Conservation (phyloP, 805 yeast genomes). For the Myxozyma melibiosi region DNA sequence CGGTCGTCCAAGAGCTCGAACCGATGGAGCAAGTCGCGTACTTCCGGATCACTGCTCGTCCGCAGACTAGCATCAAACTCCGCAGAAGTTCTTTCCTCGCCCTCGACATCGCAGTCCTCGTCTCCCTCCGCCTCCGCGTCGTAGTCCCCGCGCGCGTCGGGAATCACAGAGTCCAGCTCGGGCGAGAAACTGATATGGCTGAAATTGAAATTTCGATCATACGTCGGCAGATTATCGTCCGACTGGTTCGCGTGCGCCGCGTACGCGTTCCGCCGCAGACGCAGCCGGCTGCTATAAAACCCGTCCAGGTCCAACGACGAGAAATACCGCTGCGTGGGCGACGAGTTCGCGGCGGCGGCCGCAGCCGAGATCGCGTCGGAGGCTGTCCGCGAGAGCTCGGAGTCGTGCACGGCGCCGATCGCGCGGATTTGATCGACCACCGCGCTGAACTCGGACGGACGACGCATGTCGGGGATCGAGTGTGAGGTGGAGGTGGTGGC, state of each 20-base stretch:
- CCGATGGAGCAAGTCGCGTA: slow-evolving; percentile 11
- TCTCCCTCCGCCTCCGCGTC: too few relatives aligned
- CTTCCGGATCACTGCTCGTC: slow-evolving; percentile 5
- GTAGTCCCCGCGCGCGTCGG: too few relatives aligned
- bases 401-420: slow-evolving; percentile 22
- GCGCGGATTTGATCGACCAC: slow-evolving; percentile 24
- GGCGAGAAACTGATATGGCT: slow-evolving; percentile 2
- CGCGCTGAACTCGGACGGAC: slow-evolving; percentile 11
- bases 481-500: background rate
- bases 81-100: background rate
- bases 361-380: too few relatives aligned
- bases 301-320: slow-evolving; percentile 30
- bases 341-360: background rate
- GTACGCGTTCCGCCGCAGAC: slow-evolving; percentile 22
- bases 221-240: background rate
- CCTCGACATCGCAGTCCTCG: background rate
- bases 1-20: slow-evolving; percentile 23
- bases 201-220: slow-evolving; percentile 2
- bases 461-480: slow-evolving; percentile 1
- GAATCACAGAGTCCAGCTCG: background rate
- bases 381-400: background rate
- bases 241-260: too few relatives aligned
- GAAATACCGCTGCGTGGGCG: slow-evolving; percentile 7
- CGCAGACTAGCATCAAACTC: background rate
- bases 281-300: slow-evolving; percentile 19